Conservation (phyloP, 2,329 filamentous ascomycete genomes). For the Penicillium sp. region DNA sequence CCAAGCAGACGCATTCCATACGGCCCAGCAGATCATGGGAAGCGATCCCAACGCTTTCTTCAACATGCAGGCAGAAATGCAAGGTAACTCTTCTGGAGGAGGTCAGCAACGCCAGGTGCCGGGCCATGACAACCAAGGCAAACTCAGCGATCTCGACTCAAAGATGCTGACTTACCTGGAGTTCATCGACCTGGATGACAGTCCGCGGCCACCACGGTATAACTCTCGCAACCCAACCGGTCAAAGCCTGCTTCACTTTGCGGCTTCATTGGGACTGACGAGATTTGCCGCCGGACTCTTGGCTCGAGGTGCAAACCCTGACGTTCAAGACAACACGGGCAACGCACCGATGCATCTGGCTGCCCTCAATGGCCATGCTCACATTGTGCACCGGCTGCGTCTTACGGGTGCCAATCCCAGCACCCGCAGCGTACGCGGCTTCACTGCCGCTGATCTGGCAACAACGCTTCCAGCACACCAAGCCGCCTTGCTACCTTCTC, state of each 20-base stretch:
- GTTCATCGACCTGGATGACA: slow-evolving; percentile 73
- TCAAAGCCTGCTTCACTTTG: slow-evolving; percentile 77
- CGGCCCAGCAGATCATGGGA: slow-evolving; percentile 48
- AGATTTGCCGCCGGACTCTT: slow-evolving; percentile 73
- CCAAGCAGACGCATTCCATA: slow-evolving; percentile 48
- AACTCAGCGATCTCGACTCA: slow-evolving; percentile 57
- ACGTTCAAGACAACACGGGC: slow-evolving; percentile 71
- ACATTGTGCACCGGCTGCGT: slow-evolving; percentile 72
- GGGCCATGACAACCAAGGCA: slow-evolving; percentile 43
- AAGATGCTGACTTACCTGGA: slow-evolving; percentile 72
- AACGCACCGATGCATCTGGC: slow-evolving; percentile 81
- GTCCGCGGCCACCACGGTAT: slow-evolving; percentile 61
- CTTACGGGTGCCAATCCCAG: slow-evolving; percentile 68
- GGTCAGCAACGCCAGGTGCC: slow-evolving; percentile 46
- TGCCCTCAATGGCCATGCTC: slow-evolving; percentile 67
- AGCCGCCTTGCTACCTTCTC: slow-evolving; percentile 59
- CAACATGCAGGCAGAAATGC: slow-evolving; percentile 43
- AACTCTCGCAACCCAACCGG: slow-evolving; percentile 64
- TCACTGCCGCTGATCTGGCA: slow-evolving; percentile 68
- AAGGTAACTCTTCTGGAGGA: slow-evolving; percentile 36
- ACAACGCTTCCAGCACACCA: slow-evolving; percentile 61
- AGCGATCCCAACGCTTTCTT: slow-evolving; percentile 48
- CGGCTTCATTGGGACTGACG: slow-evolving; percentile 69
- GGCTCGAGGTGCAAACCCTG: slow-evolving; percentile 71
- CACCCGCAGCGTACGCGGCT: slow-evolving; percentile 65